Base-by-base conservation (phyloP, 805 yeast genomes). In the Zygosaccharomyces bailii region DNA sequence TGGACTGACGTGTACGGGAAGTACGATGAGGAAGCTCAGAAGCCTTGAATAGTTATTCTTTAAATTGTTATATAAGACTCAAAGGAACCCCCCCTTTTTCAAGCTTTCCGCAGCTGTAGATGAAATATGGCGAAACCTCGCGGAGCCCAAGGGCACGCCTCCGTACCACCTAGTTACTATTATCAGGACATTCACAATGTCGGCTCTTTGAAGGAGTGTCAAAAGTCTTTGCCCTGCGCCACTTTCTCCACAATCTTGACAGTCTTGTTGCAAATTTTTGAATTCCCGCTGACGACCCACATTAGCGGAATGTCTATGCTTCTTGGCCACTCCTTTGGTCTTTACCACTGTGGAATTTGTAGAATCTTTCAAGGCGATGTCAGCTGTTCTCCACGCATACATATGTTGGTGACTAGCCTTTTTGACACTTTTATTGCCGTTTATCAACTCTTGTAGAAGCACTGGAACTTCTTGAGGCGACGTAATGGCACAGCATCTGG, bases 151-250 rank as follows among this genome's bases (percentile, higher is more conserved):
- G 3, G 85, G 86, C 0, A 73, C 71, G 0, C 95, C 95, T 1
- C 91, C 91, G 57, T 83, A 84, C 95, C 95, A 86, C 48, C 96
- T 60, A 0, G 86, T 76, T 0, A 84, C 93, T 20, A 86, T 79
- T 1, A 86, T 74, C 13, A 86, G 54, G 0, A 80, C 74, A 56
- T 84, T 81, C 3, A 72, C 61, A 9, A 79, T 43, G 30, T 74
- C 64, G 5, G 75, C 60, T 23, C 77, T 63, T 16, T 76, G 78
- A 14, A 85, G 50, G 3, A 84, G 57, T 8, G 78, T 76, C 44
- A 84, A 56, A 7, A 86, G 51, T 46, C 83, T 63, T 11, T 69
- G 59, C 0, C 93, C 95, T 0, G 90, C 84, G 1, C 89, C 90
- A 4, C 77, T 72, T 56, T 86, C 96, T 0, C 90, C 89, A 56